These are phyloP conservation scores for Lunularia cruciata DNA, from an alignment of 225 moss, liverwort and hornwort genomes.

Conservation along the genomic window DNA sequence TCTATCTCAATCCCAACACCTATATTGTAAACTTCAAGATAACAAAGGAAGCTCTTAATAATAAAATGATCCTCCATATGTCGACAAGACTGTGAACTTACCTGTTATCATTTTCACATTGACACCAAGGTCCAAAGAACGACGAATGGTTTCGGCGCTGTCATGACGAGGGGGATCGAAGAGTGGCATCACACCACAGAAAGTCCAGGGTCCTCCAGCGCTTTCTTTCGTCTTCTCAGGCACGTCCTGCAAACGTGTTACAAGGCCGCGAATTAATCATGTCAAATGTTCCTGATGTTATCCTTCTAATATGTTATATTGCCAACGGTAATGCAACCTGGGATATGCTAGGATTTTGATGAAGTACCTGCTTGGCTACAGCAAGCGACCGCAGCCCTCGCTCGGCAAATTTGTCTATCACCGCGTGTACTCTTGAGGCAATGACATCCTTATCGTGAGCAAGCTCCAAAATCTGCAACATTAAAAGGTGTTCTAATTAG, in stretches of 20 bases:
- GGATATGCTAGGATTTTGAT: not conserved
- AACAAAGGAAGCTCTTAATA: too few relatives aligned
- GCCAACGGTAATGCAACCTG: not conserved
- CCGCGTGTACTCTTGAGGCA: slow-evolving; percentile 15
- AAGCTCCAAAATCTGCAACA: slow-evolving; percentile 36
- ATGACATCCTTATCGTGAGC: slow-evolving; percentile 28
- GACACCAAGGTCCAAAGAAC: slow-evolving; percentile 35
- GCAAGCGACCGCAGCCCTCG: slow-evolving; percentile 41
- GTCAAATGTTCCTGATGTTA: too few relatives aligned
- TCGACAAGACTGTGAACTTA: not conserved
- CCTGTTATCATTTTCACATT: slow-evolving; percentile 51
- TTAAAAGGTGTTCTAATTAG: not conserved
- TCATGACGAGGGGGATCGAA: slow-evolving; percentile 46
- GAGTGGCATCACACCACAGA: slow-evolving; percentile 34
- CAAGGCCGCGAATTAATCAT: too few relatives aligned
- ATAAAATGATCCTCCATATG: not conserved
- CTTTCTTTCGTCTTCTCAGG: slow-evolving; percentile 32
- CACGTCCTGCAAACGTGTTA: slow-evolving; percentile 31
- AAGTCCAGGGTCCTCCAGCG: slow-evolving; percentile 35
- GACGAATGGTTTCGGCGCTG: slow-evolving; percentile 42
- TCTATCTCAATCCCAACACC: too few relatives aligned
- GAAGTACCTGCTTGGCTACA: slow-evolving; percentile 34
- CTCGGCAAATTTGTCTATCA: slow-evolving; percentile 43
- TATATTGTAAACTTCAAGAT: too few relatives aligned
- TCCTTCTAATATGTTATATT: not conserved